phyloP scores from a whole-genome alignment of 257 asterid species.

The Leonotis leonurus region DNA sequence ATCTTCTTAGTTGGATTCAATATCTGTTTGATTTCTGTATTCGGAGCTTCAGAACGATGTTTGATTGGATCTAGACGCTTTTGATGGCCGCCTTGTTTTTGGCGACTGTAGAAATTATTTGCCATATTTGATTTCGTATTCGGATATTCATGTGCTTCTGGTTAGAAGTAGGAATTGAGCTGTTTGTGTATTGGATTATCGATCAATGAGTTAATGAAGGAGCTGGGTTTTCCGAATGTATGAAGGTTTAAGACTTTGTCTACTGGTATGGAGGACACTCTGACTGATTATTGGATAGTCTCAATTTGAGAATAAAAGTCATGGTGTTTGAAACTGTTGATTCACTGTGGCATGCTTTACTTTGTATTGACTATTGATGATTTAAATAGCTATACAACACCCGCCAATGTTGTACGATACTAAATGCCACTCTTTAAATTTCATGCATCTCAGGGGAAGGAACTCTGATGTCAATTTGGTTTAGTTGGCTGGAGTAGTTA shows the following conservation, averaged over 20 bases:
- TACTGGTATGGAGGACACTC: neutral
- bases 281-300: neutral
- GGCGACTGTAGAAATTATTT: too few species aligned
- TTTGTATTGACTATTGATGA: neutral
- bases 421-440: constrained; percentile 1
- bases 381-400: neutral
- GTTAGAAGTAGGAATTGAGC: too few species aligned
- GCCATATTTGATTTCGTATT: too few species aligned
- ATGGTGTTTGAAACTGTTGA: neutral
- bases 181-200: too few species aligned
- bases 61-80: too few species aligned
- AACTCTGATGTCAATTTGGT: constrained; percentile 65
- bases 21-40: too few species aligned
- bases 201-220: neutral
- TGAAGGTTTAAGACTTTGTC: neutral
- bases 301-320: neutral
- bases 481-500: constrained; percentile 50
- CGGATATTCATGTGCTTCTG: too few species aligned
- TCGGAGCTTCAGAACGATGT: too few species aligned
- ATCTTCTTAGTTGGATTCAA: too few species aligned
- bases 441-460: constrained; percentile 40
- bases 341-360: neutral
- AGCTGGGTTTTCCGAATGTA: neutral
- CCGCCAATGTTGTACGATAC: neutral
- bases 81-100: too few species aligned